A percentile compares a stretch with the other conserved stretches of the same genome.
phyloP scores from a whole-genome alignment of 129 eudicot species.

The Cynara cardunculus region DNA sequence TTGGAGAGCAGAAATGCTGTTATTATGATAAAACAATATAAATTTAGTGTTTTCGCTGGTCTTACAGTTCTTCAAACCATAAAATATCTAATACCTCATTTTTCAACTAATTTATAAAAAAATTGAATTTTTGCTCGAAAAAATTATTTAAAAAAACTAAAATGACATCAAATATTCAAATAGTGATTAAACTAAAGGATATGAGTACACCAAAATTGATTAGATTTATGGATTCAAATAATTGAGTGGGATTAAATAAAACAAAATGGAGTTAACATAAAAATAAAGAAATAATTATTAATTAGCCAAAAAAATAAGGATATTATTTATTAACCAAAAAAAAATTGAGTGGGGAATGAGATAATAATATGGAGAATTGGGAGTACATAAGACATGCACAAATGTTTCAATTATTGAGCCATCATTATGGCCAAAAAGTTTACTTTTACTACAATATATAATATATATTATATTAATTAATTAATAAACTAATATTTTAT shows the following conservation, averaged over 20 bases:
- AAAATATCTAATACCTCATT: not conserved
- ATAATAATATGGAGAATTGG: slow-evolving; percentile 26
- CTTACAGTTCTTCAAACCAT: no score
- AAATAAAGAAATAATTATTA: not conserved
- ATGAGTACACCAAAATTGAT: not conserved
- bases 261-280: not conserved
- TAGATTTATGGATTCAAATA: slow-evolving; percentile 16
- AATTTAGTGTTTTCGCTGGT: no score
- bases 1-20: no score
- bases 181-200: not conserved
- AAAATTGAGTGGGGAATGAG: slow-evolving; percentile 26
- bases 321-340: slow-evolving; percentile 1
- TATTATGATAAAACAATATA: no score
- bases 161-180: not conserved
- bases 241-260: slow-evolving; percentile 22
- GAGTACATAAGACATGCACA: slow-evolving; percentile 42
- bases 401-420: slow-evolving; percentile 36
- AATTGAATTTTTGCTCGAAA: not conserved
- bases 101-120: not conserved
- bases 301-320: not conserved
- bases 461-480: not conserved
- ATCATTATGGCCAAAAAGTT: slow-evolving; percentile 39
- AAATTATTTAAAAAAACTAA: not conserved
- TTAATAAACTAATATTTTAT: not conserved
- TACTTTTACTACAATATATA: slow-evolving; percentile 29